Percentiles rank a stretch among this genome's conserved stretches.
Evolutionary conservation across 495 filamentous ascomycete genomes (phyloP).

Genomic region (Neohortaea acidophila): DNA sequence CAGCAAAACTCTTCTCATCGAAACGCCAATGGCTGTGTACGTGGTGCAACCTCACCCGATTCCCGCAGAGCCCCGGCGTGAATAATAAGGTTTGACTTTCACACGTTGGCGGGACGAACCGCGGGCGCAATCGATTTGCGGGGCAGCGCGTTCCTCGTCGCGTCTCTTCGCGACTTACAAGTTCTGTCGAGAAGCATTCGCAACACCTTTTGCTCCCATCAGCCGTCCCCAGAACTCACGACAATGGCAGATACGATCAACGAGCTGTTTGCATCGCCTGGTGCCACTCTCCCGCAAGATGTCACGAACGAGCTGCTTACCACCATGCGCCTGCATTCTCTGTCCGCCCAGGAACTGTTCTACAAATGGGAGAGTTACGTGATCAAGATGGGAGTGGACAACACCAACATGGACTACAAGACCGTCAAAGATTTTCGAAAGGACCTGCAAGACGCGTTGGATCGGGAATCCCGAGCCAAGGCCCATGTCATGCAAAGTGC

Average conservation of each 20-base stretch:
- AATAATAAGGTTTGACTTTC: no score
- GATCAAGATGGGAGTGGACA: conserved; percentile 73
- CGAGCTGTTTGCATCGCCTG: conserved; percentile 47
- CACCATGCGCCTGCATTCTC: conserved; percentile 64
- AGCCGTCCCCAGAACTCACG: background rate
- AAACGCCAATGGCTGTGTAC: no score
- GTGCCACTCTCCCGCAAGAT: conserved; percentile 44
- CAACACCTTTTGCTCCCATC: no score
- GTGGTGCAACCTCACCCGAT: no score
- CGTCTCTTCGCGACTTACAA: background rate
- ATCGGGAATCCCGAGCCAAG: conserved; percentile 52
- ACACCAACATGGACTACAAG: conserved; percentile 52
- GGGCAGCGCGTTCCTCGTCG: no score
- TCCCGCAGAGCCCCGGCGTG: no score
- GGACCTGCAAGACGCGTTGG: conserved; percentile 68
- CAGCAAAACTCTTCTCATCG: no score
- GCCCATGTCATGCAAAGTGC: conserved; percentile 33
- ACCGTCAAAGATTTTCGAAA: conserved; percentile 65
- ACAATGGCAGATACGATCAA: conserved; percentile 51
- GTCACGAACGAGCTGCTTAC: conserved; percentile 63
- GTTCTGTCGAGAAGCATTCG: no score
- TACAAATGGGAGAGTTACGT: conserved; percentile 98
- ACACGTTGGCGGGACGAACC: no score
- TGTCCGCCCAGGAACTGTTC: conserved; percentile 67
- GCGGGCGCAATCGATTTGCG: no score